A percentile compares a stretch with the other conserved stretches of the same genome.
These are phyloP conservation scores for Azolla pinnata DNA, from an alignment of 75 land plant species.

Conservation along the genomic window DNA sequence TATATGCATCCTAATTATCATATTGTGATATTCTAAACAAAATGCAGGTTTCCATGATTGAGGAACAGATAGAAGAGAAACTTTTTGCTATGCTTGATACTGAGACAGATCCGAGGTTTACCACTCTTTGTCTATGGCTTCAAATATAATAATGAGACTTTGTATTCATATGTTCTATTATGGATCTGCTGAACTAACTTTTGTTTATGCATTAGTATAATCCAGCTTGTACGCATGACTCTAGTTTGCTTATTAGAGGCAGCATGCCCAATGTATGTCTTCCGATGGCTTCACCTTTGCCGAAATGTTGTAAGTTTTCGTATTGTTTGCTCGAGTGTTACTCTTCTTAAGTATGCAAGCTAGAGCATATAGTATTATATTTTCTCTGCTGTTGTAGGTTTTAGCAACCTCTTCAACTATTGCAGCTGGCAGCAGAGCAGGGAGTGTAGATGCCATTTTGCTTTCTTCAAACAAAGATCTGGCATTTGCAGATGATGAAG, in stretches of 20 bases:
- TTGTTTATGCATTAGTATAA: constrained; percentile 43
- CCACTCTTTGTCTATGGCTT: no score
- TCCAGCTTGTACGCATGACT: constrained; percentile 54
- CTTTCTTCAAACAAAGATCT: constrained; percentile 30
- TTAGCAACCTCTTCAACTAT: constrained; percentile 52
- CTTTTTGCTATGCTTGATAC: constrained; percentile 90
- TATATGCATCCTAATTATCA: no score
- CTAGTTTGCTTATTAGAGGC: constrained; percentile 66
- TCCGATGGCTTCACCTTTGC: constrained; percentile 76
- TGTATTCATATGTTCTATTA: neutral
- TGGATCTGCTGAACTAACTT: neutral
- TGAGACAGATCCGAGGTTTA: constrained; percentile 87
- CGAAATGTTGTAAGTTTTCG: constrained; percentile 51
- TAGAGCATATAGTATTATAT: neutral
- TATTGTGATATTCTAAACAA: no score
- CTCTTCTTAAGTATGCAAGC: neutral
- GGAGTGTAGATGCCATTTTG: constrained; percentile 14
- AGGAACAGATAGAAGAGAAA: constrained; percentile 73
- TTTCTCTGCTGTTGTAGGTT: constrained; percentile 27
- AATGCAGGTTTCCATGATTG: constrained; percentile 52
- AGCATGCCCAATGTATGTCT: constrained; percentile 75
- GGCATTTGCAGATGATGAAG: constrained; percentile 67
- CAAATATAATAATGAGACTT: neutral
- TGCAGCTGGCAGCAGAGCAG: constrained; percentile 19
- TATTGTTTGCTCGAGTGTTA: neutral